Conservation (phyloP, 305 asterid genomes). For the Striga hermonthica region DNA sequence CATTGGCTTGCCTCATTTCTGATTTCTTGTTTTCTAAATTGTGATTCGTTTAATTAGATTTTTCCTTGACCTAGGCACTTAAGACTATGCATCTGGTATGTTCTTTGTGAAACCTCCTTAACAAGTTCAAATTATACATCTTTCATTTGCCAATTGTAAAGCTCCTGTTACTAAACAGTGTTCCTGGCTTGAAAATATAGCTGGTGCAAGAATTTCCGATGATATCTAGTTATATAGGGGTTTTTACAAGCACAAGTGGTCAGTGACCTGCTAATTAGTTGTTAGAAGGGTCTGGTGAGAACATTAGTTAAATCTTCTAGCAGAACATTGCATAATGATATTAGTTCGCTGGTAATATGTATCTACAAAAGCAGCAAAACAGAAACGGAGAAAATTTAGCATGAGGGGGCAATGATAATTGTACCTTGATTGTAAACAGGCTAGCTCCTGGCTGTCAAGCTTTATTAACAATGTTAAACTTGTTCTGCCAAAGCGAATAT, state of each 20-base stretch:
- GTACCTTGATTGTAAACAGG: constrained; percentile 3
- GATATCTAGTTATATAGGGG: neutral
- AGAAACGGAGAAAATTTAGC: neutral
- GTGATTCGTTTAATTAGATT: constrained; percentile 21
- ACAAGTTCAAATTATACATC: neutral
- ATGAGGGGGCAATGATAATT: constrained; percentile 20
- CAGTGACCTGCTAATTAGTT: neutral
- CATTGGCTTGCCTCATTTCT: constrained; percentile 13
- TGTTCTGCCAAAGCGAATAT: neutral
- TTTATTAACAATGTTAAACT: neutral
- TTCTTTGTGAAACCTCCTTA: neutral
- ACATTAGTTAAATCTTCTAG: neutral
- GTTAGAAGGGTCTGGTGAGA: neutral
- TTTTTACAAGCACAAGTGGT: neutral
- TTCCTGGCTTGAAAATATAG: constrained; percentile 8
- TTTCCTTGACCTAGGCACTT: neutral
- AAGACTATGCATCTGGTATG: neutral
- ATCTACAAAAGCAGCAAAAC: constrained; percentile 5
- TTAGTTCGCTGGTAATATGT: neutral
- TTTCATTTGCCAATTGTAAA: neutral
- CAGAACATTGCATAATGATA: neutral
- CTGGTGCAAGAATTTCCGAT: neutral
- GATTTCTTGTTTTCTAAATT: constrained; percentile 12
- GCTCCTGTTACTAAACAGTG: neutral
- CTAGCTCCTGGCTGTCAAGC: neutral